Percentiles rank a stretch among this genome's conserved stretches.
Evolutionary conservation across 2,329 filamentous ascomycete genomes (phyloP).

Genomic region (Xylaria sp.): DNA sequence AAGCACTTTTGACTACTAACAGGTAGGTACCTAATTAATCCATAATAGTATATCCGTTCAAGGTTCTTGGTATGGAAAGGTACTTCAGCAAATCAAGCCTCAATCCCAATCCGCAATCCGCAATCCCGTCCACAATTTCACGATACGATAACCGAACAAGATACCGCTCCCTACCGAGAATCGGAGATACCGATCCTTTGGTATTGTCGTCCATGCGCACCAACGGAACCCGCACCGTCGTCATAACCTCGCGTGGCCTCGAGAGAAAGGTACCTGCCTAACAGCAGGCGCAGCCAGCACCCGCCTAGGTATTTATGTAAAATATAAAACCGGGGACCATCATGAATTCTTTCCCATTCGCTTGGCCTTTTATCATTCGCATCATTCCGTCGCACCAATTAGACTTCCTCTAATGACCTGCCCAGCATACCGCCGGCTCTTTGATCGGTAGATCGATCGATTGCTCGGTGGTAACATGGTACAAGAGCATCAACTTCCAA

Average conservation of each 20-base stretch:
- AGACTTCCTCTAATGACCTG: constrained; percentile 1
- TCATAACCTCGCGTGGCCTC: neutral
- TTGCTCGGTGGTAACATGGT: neutral
- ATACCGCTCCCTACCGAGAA: constrained; percentile 10
- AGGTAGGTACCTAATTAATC: too few relatives aligned
- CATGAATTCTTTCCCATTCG: neutral
- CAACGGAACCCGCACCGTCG: neutral
- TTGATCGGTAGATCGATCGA: constrained; percentile 9
- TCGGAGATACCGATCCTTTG: constrained; percentile 21
- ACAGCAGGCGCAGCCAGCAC: neutral
- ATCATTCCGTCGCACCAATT: constrained; percentile 6
- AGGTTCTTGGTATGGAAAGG: too few relatives aligned
- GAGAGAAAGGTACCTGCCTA: neutral
- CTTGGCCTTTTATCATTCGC: neutral
- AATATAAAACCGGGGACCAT: neutral
- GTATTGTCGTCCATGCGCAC: neutral
- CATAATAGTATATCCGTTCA: too few relatives aligned
- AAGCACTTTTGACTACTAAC: neutral
- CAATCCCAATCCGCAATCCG: neutral
- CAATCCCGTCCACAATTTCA: neutral
- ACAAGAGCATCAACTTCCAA: constrained; percentile 1
- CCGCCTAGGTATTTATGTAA: neutral
- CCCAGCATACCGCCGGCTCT: neutral
- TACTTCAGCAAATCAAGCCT: neutral
- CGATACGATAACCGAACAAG: neutral